Conservation (phyloP, 305 asterid genomes). For the Withania somnifera region DNA sequence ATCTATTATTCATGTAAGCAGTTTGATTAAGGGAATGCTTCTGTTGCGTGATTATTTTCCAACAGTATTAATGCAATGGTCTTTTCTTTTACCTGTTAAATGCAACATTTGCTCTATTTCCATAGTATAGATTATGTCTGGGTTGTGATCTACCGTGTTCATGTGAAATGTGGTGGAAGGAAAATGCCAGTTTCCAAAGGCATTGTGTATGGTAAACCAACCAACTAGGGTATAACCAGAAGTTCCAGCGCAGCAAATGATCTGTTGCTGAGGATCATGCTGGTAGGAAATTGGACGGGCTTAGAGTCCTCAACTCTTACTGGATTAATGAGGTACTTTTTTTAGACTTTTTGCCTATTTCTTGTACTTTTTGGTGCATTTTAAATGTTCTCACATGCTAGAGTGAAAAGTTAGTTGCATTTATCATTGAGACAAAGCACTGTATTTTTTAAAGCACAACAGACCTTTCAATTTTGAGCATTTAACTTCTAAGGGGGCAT, state of each 20-base stretch:
- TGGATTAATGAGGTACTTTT: constrained; percentile 27
- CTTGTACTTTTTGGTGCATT: background rate
- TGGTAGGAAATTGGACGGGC: constrained; percentile 26
- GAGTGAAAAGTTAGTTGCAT: background rate
- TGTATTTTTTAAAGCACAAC: too few species aligned
- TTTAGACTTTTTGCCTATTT: background rate
- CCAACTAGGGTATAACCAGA: constrained; percentile 27
- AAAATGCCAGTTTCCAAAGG: constrained; percentile 30
- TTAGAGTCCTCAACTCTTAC: constrained; percentile 22
- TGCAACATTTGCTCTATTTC: background rate
- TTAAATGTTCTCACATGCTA: background rate
- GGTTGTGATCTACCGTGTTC: constrained; percentile 18
- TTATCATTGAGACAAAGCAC: background rate
- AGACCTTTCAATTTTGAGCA: too few species aligned
- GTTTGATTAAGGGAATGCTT: too few species aligned
- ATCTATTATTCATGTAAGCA: too few species aligned
- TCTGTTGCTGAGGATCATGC: constrained; percentile 32
- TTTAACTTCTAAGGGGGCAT: too few species aligned
- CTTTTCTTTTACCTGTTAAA: background rate
- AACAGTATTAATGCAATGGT: background rate
- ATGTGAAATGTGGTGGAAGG: constrained; percentile 28
- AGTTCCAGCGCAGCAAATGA: constrained; percentile 28
- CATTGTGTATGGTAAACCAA: constrained; percentile 29
- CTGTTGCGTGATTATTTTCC: too few species aligned
- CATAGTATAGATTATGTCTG: background rate